A percentile compares a stretch with the other conserved stretches of the same genome.
Evolutionary conservation across 129 eudicot species (phyloP).

Genomic region (Helianthus tuberosus): DNA sequence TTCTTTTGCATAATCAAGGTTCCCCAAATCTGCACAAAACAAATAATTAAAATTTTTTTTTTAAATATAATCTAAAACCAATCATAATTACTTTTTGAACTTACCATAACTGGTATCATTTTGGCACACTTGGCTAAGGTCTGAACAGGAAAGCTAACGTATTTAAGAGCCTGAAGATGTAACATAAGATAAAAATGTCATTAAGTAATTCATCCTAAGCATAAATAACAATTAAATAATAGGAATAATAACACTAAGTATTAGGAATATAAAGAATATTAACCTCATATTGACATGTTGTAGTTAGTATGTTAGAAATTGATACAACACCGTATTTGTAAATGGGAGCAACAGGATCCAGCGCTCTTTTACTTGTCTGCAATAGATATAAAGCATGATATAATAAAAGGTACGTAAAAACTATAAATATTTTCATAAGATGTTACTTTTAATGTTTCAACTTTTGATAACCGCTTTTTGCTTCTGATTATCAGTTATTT

Average conservation of each 20-base stretch:
- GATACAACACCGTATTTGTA: constrained; percentile 86
- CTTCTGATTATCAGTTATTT: background rate
- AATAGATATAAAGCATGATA: constrained; percentile 8
- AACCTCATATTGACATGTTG: constrained; percentile 99
- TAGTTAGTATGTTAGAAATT: constrained; percentile 91
- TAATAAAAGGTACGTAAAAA: background rate
- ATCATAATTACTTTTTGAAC: constrained; percentile 25
- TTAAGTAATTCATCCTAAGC: background rate
- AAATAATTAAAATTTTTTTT: no score
- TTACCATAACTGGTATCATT: constrained; percentile 99
- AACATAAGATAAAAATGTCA: constrained; percentile 23
- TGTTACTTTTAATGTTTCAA: background rate
- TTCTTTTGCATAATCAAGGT: constrained; percentile 79
- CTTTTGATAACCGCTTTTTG: background rate
- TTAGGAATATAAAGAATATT: constrained; percentile 1
- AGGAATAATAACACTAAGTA: background rate
- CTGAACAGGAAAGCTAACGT: constrained; percentile 99
- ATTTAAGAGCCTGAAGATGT: constrained; percentile 86
- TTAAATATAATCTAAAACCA: background rate
- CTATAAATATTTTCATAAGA: background rate
- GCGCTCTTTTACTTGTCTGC: constrained; percentile 80
- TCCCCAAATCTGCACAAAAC: constrained; percentile 74
- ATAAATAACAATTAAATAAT: background rate
- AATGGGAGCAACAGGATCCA: constrained; percentile 97
- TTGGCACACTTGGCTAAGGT: constrained; percentile 98